These are phyloP conservation scores for Zasmidium citrigriseum DNA, from an alignment of 2,329 filamentous ascomycete species.

Conservation along the genomic window DNA sequence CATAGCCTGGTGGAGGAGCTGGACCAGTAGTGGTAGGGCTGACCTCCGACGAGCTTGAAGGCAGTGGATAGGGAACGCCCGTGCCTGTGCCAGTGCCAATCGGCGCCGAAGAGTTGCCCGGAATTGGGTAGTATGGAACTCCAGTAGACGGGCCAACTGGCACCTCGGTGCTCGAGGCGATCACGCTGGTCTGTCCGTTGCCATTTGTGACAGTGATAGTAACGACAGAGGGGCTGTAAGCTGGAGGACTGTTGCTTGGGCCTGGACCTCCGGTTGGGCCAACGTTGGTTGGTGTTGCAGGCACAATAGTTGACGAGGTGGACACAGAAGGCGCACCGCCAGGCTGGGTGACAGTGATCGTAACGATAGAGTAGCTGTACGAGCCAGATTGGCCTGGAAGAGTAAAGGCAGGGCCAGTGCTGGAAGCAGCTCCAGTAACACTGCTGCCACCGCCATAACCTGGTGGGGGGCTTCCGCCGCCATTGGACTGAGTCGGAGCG, in stretches of 20 bases:
- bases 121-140: slow-evolving; percentile 13
- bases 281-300: slow-evolving; percentile 5
- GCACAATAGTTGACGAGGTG: slow-evolving; percentile 11
- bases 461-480: slow-evolving; percentile 10
- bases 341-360: slow-evolving; percentile 18
- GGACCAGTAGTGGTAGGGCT: slow-evolving; percentile 7
- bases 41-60: slow-evolving; percentile 4
- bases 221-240: slow-evolving; percentile 15
- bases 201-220: slow-evolving; percentile 16
- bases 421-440: slow-evolving; percentile 9
- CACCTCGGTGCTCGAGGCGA: slow-evolving; percentile 15
- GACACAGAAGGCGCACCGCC: slow-evolving; percentile 7
- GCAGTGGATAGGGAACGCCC: slow-evolving; percentile 3
- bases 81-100: slow-evolving; percentile 8
- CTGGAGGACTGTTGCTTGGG: slow-evolving; percentile 9
- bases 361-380: slow-evolving; percentile 19
- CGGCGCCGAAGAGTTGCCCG: slow-evolving; percentile 10
- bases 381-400: slow-evolving; percentile 16
- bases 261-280: not conserved
- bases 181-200: slow-evolving; percentile 11
- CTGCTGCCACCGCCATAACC: slow-evolving; percentile 12
- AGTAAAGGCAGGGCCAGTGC: slow-evolving; percentile 13
- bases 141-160: slow-evolving; percentile 8
- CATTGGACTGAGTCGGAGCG: slow-evolving; percentile 15
- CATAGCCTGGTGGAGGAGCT: not conserved